These are phyloP conservation scores for Fraxinus latifolia DNA, from an alignment of 305 asterid genomes.

Conservation along the genomic window DNA sequence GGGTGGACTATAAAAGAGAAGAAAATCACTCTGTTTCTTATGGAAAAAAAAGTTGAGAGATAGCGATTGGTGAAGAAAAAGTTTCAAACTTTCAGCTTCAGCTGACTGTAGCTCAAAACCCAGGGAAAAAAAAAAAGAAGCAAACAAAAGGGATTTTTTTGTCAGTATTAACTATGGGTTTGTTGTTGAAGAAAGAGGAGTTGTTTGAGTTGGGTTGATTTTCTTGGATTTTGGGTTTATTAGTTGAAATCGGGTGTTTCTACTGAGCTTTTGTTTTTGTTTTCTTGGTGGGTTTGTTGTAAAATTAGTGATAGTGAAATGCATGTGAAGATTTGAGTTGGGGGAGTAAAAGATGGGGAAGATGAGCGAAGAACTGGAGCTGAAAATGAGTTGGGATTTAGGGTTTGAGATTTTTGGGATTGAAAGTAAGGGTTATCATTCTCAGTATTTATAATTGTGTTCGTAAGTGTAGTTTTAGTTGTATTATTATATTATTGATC, in stretches of 20 bases:
- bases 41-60: constrained; percentile 27
- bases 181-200: constrained; percentile 28
- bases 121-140: constrained; percentile 18
- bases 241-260: constrained; percentile 13
- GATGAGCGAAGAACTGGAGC: constrained; percentile 25
- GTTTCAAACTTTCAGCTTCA: constrained; percentile 26
- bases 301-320: constrained; percentile 20
- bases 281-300: constrained; percentile 20
- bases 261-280: not conserved
- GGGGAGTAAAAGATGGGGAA: constrained; percentile 16
- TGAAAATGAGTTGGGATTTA: constrained; percentile 24
- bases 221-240: constrained; percentile 8
- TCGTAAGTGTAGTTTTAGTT: constrained; percentile 19
- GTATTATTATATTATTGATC: constrained; percentile 21
- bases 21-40: constrained; percentile 29
- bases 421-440: constrained; percentile 30
- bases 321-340: constrained; percentile 23
- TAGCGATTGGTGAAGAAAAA: constrained; percentile 26
- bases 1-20: constrained; percentile 67
- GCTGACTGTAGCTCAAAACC: constrained; percentile 25
- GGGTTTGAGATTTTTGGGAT: constrained; percentile 35
- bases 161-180: constrained; percentile 30
- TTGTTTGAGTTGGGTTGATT: constrained; percentile 31
- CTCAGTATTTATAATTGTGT: constrained; percentile 11
- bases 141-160: not conserved